These are phyloP conservation scores for Cokeromyces recurvatus DNA, from an alignment of 371 early-diverging fungal species.

Conservation along the genomic window DNA sequence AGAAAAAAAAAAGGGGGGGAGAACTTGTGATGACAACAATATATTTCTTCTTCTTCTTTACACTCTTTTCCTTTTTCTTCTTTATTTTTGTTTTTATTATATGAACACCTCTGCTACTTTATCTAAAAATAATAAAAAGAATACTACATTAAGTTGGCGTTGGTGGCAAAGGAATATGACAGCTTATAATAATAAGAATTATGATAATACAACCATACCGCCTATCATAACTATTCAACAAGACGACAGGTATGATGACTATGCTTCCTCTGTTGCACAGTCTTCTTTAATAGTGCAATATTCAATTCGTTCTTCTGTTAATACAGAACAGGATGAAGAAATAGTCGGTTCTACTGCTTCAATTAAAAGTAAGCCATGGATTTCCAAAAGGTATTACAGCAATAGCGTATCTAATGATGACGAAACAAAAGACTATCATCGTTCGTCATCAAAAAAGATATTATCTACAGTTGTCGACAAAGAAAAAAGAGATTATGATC, in stretches of 20 bases:
- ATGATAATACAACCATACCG: too few species aligned
- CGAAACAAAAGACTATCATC: too few species aligned
- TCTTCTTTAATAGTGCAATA: constrained; percentile 8
- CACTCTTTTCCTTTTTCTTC: background rate
- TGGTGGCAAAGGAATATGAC: constrained; percentile 6
- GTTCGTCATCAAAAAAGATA: too few species aligned
- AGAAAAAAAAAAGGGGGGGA: too few species aligned
- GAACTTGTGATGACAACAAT: too few species aligned
- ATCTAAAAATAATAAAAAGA: background rate
- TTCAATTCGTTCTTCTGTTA: constrained; percentile 9
- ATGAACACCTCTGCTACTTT: background rate
- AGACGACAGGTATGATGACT: background rate
- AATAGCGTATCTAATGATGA: constrained; percentile 3
- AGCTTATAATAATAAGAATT: background rate
- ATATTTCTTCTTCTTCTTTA: background rate
- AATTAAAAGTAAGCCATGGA: constrained; percentile 13
- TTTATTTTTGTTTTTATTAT: background rate
- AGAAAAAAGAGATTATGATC: too few species aligned
- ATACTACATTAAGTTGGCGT: background rate
- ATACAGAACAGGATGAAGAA: too few species aligned
- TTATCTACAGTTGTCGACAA: too few species aligned
- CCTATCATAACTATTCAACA: too few species aligned
- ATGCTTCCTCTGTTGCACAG: constrained; percentile 1
- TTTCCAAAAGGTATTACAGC: too few species aligned
- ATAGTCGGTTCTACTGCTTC: constrained; percentile 7